Evolutionary conservation across 1,139 yeast species (phyloP), one percentile per base, ranked within the genome.

Genomic region (Candida pseudocylindracea): DNA sequence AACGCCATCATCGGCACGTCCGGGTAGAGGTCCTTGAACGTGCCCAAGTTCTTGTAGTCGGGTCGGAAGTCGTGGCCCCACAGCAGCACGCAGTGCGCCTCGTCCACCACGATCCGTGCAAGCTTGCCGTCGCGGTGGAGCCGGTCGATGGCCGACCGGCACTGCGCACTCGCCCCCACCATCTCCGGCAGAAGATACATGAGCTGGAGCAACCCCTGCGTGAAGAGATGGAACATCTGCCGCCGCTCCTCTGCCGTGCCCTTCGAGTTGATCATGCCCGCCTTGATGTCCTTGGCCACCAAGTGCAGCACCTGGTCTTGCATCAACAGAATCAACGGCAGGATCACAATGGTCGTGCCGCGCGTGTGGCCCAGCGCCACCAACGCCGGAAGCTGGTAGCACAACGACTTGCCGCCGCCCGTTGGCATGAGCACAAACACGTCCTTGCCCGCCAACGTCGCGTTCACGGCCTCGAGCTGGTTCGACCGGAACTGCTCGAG

Each of bases 61-160:
- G 96, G 96, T 36, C 99, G 62, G 49, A 91, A 91, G 52, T 91
- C 98, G 51, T 91, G 98, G 12, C 99, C 99, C 99, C 99, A 91
- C 9, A 93, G 78, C 37, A 94, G 80, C 36, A 91, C 92, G 62
- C 99, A 91, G 53, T 91, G 99, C 0, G 98, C 98, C 48, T 91
- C 99, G 53, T 91, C 99, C 32, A 91, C 83, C 9, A 91, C 95
- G 27, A 91, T 67, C 34, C 96, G 59, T 0, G 95, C 93, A 30
- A 91, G 54, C 42, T 59, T 56, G 6, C 62, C 56, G 29, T 60
- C 61, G 3, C 59, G 55, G 46, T 78, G 60, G 12, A 88, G 54
- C 33, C 54, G 59, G 11, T 60, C 55, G 33, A 91, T 70, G 1
- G 74, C 73, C 35, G 59, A 60, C 44, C 69, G 76, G 34, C 91